A percentile compares a stretch with the other conserved stretches of the same genome.
Conservation (phyloP, 2,329 filamentous ascomycete genomes). For the Sporothrix pseudoabietina region DNA sequence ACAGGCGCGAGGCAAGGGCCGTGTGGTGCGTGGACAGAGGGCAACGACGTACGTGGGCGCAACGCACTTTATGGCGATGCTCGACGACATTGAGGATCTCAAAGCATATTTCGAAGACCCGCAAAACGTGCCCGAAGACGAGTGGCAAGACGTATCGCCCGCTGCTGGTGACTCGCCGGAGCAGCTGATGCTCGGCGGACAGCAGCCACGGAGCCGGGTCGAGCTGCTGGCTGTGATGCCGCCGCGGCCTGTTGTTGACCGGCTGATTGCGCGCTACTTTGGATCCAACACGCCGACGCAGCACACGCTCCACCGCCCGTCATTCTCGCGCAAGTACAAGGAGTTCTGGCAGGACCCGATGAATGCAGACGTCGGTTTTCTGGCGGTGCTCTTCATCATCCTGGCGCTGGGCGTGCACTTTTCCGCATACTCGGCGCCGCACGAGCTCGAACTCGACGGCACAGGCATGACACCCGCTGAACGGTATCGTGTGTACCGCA, state of each 20-base stretch:
- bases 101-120: slow-evolving; percentile 60
- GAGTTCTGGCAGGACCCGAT: slow-evolving; percentile 40
- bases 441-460: slow-evolving; percentile 50
- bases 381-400: slow-evolving; percentile 42
- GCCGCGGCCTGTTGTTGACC: slow-evolving; percentile 50
- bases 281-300: slow-evolving; percentile 55
- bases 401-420: slow-evolving; percentile 45
- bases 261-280: slow-evolving; percentile 57
- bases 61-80: slow-evolving; percentile 62
- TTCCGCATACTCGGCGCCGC: slow-evolving; percentile 48
- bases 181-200: slow-evolving; percentile 45
- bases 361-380: slow-evolving; percentile 36
- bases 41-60: slow-evolving; percentile 59
- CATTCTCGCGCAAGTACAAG: slow-evolving; percentile 34
- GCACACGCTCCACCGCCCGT: slow-evolving; percentile 54
- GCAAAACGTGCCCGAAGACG: slow-evolving; percentile 43
- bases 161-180: slow-evolving; percentile 43
- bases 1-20: slow-evolving; percentile 37
- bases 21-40: slow-evolving; percentile 49
- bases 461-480: slow-evolving; percentile 47
- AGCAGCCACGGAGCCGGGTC: slow-evolving; percentile 46
- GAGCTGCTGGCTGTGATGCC: slow-evolving; percentile 55
- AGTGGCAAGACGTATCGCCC: slow-evolving; percentile 40
- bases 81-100: slow-evolving; percentile 64
- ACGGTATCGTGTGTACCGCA: slow-evolving; percentile 52